phyloP scores from a whole-genome alignment of 176 grass and related monocot genomes.

The Saccharum officinarum region DNA sequence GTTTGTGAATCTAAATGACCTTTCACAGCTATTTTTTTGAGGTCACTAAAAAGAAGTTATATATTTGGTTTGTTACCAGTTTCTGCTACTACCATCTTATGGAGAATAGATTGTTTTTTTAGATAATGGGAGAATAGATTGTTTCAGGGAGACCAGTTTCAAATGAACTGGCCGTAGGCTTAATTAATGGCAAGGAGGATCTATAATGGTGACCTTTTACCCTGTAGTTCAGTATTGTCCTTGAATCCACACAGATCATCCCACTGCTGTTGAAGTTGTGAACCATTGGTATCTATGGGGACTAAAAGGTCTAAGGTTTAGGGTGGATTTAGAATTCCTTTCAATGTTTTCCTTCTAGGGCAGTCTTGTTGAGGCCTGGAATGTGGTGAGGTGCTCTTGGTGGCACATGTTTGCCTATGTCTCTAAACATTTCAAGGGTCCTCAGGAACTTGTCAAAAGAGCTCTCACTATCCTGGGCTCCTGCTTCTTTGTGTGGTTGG shows the following conservation, averaged over 20 bases:
- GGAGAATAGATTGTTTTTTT: neutral
- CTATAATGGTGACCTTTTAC: neutral
- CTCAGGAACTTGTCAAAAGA: neutral
- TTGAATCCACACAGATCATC: neutral
- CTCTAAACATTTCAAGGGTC: neutral
- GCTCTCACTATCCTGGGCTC: neutral
- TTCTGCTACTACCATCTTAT: neutral
- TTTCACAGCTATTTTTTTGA: neutral
- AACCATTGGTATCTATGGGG: neutral
- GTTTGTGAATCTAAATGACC: neutral
- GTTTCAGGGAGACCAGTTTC: neutral
- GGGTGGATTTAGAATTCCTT: neutral
- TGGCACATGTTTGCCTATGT: neutral
- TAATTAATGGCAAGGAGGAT: neutral
- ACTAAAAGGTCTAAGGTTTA: slow-evolving; percentile 10
- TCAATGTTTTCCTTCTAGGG: neutral
- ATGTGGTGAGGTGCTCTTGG: neutral
- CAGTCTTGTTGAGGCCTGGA: neutral
- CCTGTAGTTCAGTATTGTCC: neutral
- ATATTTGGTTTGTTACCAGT: neutral
- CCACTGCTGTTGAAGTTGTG: neutral
- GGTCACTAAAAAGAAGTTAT: neutral
- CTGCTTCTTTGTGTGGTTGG: neutral
- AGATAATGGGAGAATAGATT: neutral
- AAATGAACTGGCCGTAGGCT: neutral